These are phyloP conservation scores for Conringia planisiliqua DNA, from an alignment of 345 rosid genomes.

Conservation along the genomic window DNA sequence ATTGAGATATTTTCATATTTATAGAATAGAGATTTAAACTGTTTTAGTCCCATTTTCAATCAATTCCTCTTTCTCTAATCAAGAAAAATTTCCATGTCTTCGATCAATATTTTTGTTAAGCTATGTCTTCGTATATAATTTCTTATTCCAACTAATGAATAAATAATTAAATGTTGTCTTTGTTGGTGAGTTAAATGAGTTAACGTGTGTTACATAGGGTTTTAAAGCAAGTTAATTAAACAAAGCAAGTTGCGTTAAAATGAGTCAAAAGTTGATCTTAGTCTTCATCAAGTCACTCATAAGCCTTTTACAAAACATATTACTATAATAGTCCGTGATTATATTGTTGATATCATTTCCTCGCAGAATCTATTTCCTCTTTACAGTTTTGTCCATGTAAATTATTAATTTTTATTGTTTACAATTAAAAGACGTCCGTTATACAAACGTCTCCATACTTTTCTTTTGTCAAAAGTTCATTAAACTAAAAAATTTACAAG, in stretches of 20 bases:
- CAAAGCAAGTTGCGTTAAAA: constrained; percentile 8
- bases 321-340: not conserved
- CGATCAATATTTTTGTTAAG: not conserved
- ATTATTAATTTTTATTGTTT: too few species aligned
- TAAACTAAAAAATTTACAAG: too few species aligned
- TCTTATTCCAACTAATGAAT: not conserved
- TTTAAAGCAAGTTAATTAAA: not conserved
- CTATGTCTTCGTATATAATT: not conserved
- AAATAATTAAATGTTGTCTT: not conserved
- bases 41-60: not conserved
- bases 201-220: not conserved
- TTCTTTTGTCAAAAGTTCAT: too few species aligned
- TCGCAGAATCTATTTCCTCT: too few species aligned
- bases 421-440: too few species aligned
- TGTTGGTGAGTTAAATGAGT: not conserved
- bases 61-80: not conserved
- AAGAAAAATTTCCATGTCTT: not conserved
- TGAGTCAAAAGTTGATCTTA: constrained; percentile 11
- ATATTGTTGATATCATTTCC: too few species aligned
- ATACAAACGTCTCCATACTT: too few species aligned
- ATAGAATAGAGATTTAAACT: not conserved
- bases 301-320: not conserved
- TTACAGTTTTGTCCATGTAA: too few species aligned
- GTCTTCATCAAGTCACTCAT: constrained; percentile 1
- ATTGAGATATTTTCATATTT: too few species aligned